Conservation (phyloP, 2,329 filamentous ascomycete genomes). For the Alternaria consortialis region DNA sequence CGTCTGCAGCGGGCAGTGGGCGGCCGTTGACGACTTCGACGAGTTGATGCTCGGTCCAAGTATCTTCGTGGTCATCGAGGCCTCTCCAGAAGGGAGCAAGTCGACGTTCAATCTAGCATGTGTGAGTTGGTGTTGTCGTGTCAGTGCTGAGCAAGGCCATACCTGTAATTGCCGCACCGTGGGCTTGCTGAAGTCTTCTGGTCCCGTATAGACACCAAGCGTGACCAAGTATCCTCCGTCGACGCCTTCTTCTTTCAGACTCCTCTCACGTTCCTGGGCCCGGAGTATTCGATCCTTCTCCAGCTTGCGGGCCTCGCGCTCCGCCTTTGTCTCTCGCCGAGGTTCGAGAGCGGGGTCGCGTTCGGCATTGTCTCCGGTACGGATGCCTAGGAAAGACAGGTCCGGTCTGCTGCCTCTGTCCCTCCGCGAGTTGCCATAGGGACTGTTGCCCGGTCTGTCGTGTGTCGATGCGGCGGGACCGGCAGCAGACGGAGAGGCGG, state of each 20-base stretch:
- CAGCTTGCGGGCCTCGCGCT: conserved; percentile 84
- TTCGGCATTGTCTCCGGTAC: conserved; percentile 59
- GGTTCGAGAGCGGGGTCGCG: conserved; percentile 63
- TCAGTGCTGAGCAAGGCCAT: conserved; percentile 42
- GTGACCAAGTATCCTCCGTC: conserved; percentile 96
- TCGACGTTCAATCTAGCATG: conserved; percentile 83
- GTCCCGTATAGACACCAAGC: conserved; percentile 88
- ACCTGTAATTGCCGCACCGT: conserved; percentile 92
- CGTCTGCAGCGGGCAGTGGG: conserved; percentile 83
- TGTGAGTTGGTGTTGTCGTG: conserved; percentile 24
- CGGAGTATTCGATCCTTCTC: conserved; percentile 81
- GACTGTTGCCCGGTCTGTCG: conserved; percentile 41
- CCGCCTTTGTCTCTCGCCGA: conserved; percentile 87
- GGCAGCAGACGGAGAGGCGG: conserved; percentile 42
- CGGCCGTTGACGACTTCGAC: conserved; percentile 87
- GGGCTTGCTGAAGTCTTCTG: conserved; percentile 91
- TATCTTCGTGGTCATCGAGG: conserved; percentile 84
- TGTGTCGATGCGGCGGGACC: conserved; percentile 36
- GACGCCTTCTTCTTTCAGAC: conserved; percentile 88
- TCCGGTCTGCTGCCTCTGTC: conserved; percentile 66
- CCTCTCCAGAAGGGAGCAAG: conserved; percentile 96
- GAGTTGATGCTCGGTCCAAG: conserved; percentile 95
- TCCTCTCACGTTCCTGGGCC: conserved; percentile 86
- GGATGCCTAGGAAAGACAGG: conserved; percentile 67
- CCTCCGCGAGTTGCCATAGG: conserved; percentile 57